Evolutionary conservation across 1,139 yeast genomes (phyloP).

Genomic region (Yamadazyma siamensis): DNA sequence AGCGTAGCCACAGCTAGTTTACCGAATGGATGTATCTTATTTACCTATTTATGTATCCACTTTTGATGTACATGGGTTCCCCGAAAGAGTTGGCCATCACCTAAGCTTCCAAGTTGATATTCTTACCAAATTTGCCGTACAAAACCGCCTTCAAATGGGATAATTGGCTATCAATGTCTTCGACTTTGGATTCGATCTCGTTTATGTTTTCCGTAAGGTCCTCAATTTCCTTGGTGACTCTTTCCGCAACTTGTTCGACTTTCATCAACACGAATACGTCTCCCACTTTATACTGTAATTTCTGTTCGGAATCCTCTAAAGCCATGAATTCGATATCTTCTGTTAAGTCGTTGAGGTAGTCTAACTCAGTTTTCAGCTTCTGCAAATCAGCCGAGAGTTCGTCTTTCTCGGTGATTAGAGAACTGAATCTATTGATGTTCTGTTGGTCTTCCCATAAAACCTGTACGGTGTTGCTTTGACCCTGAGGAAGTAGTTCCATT

Average conservation of each 20-base stretch:
- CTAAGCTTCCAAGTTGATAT: constrained; percentile 1
- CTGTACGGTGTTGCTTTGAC: constrained; percentile 65
- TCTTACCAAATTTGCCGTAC: background rate
- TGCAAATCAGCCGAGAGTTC: constrained; percentile 49
- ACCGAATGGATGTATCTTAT: too few species aligned
- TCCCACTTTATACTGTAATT: constrained; percentile 67
- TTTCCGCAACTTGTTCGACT: constrained; percentile 61
- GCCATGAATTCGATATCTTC: too few species aligned
- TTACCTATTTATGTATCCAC: too few species aligned
- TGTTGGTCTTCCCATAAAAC: constrained; percentile 90
- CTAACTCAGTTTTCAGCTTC: constrained; percentile 65
- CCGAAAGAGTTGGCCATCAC: too few species aligned
- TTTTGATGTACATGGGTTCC: constrained; percentile 67
- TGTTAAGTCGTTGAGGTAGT: constrained; percentile 88
- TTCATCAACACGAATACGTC: constrained; percentile 70
- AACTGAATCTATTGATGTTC: constrained; percentile 82
- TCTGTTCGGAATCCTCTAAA: constrained; percentile 65
- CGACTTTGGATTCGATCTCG: constrained; percentile 44
- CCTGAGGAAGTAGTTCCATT: constrained; percentile 62
- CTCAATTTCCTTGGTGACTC: constrained; percentile 60
- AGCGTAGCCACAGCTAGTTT: too few species aligned
- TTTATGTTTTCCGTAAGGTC: constrained; percentile 48
- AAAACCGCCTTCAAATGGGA: constrained; percentile 45
- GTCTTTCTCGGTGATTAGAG: constrained; percentile 69
- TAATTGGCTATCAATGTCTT: constrained; percentile 52